These are phyloP conservation scores for Dentipellis sp. DNA, from an alignment of 768 basidiomycete genomes.

Conservation along the genomic window DNA sequence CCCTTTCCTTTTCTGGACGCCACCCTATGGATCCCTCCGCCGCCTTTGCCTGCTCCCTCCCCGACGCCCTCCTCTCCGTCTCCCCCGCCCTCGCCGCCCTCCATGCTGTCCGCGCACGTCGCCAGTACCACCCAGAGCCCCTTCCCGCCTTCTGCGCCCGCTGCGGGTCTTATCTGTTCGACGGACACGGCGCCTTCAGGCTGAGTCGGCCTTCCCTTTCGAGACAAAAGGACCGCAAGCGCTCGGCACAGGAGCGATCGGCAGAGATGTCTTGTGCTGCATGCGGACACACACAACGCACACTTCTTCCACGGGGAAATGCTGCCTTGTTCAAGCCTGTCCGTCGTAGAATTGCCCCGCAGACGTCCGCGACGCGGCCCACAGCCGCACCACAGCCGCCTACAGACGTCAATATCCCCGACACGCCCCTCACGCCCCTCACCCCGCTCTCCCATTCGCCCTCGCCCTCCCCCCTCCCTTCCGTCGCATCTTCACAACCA, in stretches of 20 bases:
- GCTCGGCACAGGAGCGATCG: conserved; percentile 2
- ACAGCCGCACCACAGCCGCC: neutral
- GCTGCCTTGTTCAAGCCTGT: conserved; percentile 13
- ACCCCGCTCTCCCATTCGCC: neutral
- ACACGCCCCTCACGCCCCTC: neutral
- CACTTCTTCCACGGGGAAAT: conserved; percentile 14
- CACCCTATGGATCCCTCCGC: conserved; percentile 20
- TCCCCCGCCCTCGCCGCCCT: conserved; percentile 56
- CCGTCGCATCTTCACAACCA: neutral
- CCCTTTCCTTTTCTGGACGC: neutral
- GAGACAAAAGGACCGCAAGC: conserved; percentile 14
- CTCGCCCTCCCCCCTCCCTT: neutral
- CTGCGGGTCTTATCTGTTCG: conserved; percentile 44
- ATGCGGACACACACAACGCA: conserved; percentile 20
- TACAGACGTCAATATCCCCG: neutral
- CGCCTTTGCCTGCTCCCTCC: conserved; percentile 36
- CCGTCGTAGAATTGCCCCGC: neutral
- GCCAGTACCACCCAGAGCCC: conserved; percentile 15
- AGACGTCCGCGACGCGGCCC: neutral
- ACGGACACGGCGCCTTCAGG: conserved; percentile 16
- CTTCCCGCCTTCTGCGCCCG: conserved; percentile 30
- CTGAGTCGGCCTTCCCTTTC: too few species aligned
- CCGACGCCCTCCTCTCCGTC: conserved; percentile 37
- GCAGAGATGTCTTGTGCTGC: conserved; percentile 18
- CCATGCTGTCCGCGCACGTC: conserved; percentile 36